Conservation (phyloP, 2,329 filamentous ascomycete genomes). For the Alternaria alternata region DNA sequence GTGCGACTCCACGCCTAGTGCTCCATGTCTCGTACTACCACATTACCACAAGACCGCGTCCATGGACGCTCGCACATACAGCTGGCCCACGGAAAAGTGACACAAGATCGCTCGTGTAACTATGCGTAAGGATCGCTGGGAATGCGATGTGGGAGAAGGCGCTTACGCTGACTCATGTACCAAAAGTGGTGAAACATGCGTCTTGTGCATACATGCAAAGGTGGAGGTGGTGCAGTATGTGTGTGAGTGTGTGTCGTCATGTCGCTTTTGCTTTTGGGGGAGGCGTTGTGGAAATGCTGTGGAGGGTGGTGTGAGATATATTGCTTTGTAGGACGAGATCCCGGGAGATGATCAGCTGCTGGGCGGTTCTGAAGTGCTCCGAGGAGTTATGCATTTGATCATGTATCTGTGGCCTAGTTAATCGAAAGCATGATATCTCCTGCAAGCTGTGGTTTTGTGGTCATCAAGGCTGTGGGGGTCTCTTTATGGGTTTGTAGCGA, state of each 20-base stretch:
- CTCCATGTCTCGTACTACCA: background rate
- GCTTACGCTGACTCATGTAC: background rate
- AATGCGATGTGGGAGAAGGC: background rate
- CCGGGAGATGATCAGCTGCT: background rate
- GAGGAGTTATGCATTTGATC: background rate
- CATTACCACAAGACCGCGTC: background rate
- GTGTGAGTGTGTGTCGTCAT: background rate
- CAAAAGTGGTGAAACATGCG: conserved; percentile 12
- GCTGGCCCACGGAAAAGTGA: background rate
- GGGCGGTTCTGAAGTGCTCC: too few relatives aligned
- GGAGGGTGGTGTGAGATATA: background rate
- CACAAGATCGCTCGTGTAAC: conserved; percentile 10
- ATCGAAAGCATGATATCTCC: background rate
- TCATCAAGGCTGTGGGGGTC: background rate
- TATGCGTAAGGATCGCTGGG: background rate
- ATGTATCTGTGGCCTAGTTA: background rate
- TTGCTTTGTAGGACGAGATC: conserved; percentile 4
- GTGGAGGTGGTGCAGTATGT: background rate
- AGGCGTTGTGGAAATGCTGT: background rate
- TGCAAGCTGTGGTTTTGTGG: background rate
- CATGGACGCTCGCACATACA: background rate
- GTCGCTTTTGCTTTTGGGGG: background rate
- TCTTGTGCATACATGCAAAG: background rate
- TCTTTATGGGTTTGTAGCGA: background rate
- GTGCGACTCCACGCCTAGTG: background rate